Evolutionary conservation across 2,329 filamentous ascomycete genomes (phyloP).

Genomic region (Grosmannia penicillata): DNA sequence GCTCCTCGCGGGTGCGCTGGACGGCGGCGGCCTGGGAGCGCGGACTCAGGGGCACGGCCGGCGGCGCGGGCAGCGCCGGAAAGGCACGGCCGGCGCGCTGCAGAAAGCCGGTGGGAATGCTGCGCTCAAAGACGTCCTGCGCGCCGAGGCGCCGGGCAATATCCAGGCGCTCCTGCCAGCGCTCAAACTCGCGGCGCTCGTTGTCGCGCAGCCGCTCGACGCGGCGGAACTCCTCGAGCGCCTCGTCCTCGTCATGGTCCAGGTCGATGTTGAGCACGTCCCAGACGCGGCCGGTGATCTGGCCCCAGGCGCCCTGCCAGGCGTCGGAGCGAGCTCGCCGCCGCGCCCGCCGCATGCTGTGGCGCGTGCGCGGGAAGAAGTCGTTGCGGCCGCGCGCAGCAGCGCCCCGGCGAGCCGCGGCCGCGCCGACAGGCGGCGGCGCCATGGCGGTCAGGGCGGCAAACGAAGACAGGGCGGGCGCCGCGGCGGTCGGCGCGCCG

Average conservation of each 20-base stretch:
- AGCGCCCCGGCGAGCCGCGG: background rate
- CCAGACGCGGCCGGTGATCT: conserved; percentile 45
- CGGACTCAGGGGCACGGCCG: conserved; percentile 16
- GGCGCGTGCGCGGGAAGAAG: conserved; percentile 39
- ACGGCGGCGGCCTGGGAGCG: conserved; percentile 33
- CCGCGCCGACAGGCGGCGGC: no score
- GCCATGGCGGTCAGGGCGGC: no score
- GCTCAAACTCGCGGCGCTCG: conserved; percentile 42
- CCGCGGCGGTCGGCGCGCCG: conserved; percentile 16
- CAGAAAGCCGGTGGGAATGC: conserved; percentile 40
- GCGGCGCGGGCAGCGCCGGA: no score
- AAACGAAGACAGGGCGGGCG: conserved; percentile 6
- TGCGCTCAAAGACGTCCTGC: conserved; percentile 54
- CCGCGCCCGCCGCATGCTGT: conserved; percentile 39
- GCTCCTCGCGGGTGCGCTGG: conserved; percentile 63
- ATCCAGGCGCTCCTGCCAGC: conserved; percentile 72
- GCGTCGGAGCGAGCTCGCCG: conserved; percentile 58
- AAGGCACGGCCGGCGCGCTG: conserved; percentile 37
- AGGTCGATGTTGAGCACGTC: conserved; percentile 63
- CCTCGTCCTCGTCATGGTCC: conserved; percentile 66
- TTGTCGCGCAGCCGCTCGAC: conserved; percentile 38
- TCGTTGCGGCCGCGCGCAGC: conserved; percentile 13
- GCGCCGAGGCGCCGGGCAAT: conserved; percentile 71
- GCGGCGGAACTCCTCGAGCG: conserved; percentile 35
- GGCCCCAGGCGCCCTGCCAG: conserved; percentile 77